Conservation (phyloP, 163 green algal species). For the Chloromonas sp. region DNA sequence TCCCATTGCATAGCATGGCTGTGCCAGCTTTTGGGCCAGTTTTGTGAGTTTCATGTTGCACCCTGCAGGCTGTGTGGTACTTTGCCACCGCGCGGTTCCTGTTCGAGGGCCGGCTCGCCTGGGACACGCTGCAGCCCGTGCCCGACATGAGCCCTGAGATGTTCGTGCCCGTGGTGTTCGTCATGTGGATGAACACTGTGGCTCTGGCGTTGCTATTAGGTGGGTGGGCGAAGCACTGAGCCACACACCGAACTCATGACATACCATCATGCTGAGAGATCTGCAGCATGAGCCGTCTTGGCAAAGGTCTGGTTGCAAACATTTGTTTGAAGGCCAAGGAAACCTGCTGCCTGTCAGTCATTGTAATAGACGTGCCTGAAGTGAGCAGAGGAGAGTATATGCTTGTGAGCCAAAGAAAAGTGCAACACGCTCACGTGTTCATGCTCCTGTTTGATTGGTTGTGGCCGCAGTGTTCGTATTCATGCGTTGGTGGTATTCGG, state of each 20-base stretch:
- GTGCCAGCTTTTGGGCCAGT: no score
- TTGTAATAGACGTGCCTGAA: not conserved
- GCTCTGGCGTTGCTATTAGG: slow-evolving; percentile 11
- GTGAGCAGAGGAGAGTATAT: no score
- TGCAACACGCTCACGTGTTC: no score
- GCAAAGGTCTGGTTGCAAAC: not conserved
- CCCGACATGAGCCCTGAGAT: slow-evolving; percentile 20
- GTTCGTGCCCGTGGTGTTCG: slow-evolving; percentile 21
- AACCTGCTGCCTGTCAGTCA: not conserved
- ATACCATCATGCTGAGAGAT: no score
- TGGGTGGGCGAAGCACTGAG: not conserved
- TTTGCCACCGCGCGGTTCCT: slow-evolving; percentile 9
- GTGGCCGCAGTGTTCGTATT: not conserved
- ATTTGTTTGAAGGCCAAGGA: not conserved
- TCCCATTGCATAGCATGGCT: no score
- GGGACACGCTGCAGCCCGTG: slow-evolving; percentile 14
- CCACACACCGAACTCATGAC: no score
- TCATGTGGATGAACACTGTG: slow-evolving; percentile 19
- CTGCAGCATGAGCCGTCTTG: not conserved
- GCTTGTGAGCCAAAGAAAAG: no score
- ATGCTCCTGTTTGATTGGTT: no score
- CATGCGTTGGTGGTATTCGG: slow-evolving; percentile 7
- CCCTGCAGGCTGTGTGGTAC: slow-evolving; percentile 11
- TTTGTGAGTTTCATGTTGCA: no score
- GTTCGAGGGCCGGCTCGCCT: slow-evolving; percentile 11